Base-by-base conservation (phyloP, 345 rosid genomes). In the Gossypium turneri region DNA sequence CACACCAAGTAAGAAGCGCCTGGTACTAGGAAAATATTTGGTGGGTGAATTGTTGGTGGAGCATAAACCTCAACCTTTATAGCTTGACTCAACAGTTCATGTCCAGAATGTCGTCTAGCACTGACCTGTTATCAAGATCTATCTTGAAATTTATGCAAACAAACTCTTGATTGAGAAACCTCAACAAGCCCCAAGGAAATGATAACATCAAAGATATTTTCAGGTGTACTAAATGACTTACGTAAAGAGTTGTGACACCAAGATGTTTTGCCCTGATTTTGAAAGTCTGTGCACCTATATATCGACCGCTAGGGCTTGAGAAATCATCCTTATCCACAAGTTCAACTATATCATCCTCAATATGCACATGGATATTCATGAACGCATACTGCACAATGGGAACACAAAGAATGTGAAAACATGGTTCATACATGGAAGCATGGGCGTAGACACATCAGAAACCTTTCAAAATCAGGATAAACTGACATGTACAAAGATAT, bases 1-100 rank as follows among this genome's bases (percentile, higher is more conserved):
- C 88, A 77, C 88, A 94, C 98, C 97, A 77, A 71, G 79, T 87
- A 92, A 45, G 92, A 88, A 80, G 97, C 91, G 78, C 97, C 98
- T 50, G 98, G 98, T 76, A 84, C 92, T 74, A 94, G 86, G 82
- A 86, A 94, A 68, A 92, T 84, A 67, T 85, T 81, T 34, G 75
- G 82, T 51, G 98, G 98, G 76, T 90, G 90, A 77, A 94, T 87
- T 79, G 79, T 86, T 68, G 91, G 92, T 13, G 87, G 92, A 70
- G 88, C 88, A 86, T 87, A 92, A 76, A 94, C 94, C 86, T 94
- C 98, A 70, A 94, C 81, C 85, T 89, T 90, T 71, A 94, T 82
- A 15, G 79, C 83, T 83, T 88, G 97, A 81, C 97, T 94, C 79
- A 79, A 75, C 71, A 90, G 77, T 81, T 83, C 92, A 71, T 86